Base-by-base conservation (phyloP, 169 alveolate genomes). In the Babesia ovata region DNA sequence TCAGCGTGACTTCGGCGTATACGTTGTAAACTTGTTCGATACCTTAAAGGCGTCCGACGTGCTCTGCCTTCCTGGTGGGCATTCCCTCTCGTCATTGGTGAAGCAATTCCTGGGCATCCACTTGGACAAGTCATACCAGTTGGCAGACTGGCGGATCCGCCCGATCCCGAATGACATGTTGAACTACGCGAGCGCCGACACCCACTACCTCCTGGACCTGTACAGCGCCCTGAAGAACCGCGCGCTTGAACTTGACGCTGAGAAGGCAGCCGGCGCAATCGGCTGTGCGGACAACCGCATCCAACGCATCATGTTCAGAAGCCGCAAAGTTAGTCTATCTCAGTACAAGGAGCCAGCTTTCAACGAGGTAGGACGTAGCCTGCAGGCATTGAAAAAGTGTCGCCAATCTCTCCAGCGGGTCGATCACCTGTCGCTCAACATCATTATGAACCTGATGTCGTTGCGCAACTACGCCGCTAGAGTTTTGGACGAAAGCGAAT, bases 1-100 rank as follows among this genome's bases (percentile, higher is more conserved):
- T 21, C 97, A 97, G 87, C 93, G 97, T 79, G 99, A 97, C 90
- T 96, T 97, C 77, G 96, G 98, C 24, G 86, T 97, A 17, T 96
- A 96, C 86, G 88, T 97, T 19, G 98, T 96, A 12, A 96, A 96
- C 86, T 70, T 96, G 94, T 94, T 97, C 63, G 99, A 97, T 83
- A 96, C 99, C 0, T 95, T 94, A 16, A 84, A 91, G 72, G 98
- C 99, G 39, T 94, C 98, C 3, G 92, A 95, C 82, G 89, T 91
- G 16, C 83, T 95, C 29, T 58, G 88, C 61, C 79, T 94, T 7
- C 86, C 92, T 28, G 86, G 93, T n/a, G 86, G 94, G 19, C 92
- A 85, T 46, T 84, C 97, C 0, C 91, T 81, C 19, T 39, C 77
- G n/a, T 57, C 60, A 22, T 72, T 95, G n/a, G 78, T 96, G 3